Evolutionary conservation across 2,329 filamentous ascomycete species (phyloP).

Genomic region (Trichoderma sp.): DNA sequence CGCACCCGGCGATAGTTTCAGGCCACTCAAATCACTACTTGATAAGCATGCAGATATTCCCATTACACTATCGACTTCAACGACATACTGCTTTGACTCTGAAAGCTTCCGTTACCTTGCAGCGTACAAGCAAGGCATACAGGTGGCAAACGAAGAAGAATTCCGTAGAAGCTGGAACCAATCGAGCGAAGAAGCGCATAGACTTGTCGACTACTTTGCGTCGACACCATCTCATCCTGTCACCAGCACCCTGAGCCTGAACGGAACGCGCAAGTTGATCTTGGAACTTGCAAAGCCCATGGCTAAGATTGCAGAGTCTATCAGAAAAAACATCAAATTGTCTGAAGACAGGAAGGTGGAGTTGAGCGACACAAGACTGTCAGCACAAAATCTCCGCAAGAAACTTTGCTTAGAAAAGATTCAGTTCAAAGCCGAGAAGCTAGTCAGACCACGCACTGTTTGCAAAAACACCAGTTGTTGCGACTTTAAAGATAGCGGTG

Average conservation of each 20-base stretch:
- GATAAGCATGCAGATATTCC: conserved; percentile 9
- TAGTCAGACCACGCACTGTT: conserved; percentile 12
- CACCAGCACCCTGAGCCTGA: conserved; percentile 32
- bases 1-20: conserved; percentile 15
- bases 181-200: conserved; percentile 28
- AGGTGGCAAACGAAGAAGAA: neutral
- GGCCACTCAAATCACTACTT: conserved; percentile 16
- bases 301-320: conserved; percentile 27
- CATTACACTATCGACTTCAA: conserved; percentile 11
- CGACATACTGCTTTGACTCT: conserved; percentile 24
- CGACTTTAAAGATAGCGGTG: conserved; percentile 23
- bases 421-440: neutral
- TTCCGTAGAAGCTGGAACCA: conserved; percentile 31
- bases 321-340: conserved; percentile 28
- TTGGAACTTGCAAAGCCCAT: conserved; percentile 30
- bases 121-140: conserved; percentile 11
- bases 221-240: conserved; percentile 31
- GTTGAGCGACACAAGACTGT: conserved; percentile 3
- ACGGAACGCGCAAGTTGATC: conserved; percentile 28
- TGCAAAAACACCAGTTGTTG: conserved; percentile 29
- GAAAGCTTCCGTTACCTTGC: conserved; percentile 27
- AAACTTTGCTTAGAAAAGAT: conserved; percentile 18
- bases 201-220: conserved; percentile 26
- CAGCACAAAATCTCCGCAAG: neutral
- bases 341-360: neutral